Evolutionary conservation across 116 monocot genomes (phyloP), one percentile per base, ranked within the genome.

Genomic region (Posidonia oceanica): DNA sequence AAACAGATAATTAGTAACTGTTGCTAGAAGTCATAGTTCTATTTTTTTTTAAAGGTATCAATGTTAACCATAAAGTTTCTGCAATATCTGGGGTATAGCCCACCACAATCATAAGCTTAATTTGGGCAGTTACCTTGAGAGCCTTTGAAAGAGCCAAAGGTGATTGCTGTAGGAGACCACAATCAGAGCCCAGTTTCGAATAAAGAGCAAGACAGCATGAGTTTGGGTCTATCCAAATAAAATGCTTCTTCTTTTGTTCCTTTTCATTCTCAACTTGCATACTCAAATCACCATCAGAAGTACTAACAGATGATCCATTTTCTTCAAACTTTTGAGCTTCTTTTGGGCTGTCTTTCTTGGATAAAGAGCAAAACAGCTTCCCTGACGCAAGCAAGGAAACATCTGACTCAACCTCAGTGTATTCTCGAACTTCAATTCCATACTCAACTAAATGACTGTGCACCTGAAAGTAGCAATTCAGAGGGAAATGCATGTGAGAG

Each of bases 131-230:
- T 75, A 97, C 97, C 92, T 97, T 97, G 39, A 92, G 61, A 84
- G 97, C 92, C 75, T 97, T 97, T 69, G 87, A 77, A 73, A 97
- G 87, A 21, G 92, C 79, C 78, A 97, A 82, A 71, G 97, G 97
- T 69, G 97, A 97, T 71, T 81, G 97, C 59, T 85, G 83, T 72
- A 72, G 74, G 54, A 97, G 63, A 74, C 87, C 85, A 52, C 68
- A 72, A 79, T 86, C 75, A 70, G 82, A 54, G 59, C 39, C 53
- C 57, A 97, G 23, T 59, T 83, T 89, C 55, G 84, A 73, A 63
- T 77, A 89, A 23, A 97, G 73, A 36, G 89, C 83, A 73, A 97
- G 76, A 58, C 79, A 89, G 71, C 97, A 97, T 59, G 84, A 82
- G 52, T 44, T 71, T 59, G 89, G 88, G 38, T 95, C 97, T 41